A percentile compares a stretch with the other conserved stretches of the same genome.
phyloP scores from a whole-genome alignment of 129 eudicot species.

The Flaveria brownii region DNA sequence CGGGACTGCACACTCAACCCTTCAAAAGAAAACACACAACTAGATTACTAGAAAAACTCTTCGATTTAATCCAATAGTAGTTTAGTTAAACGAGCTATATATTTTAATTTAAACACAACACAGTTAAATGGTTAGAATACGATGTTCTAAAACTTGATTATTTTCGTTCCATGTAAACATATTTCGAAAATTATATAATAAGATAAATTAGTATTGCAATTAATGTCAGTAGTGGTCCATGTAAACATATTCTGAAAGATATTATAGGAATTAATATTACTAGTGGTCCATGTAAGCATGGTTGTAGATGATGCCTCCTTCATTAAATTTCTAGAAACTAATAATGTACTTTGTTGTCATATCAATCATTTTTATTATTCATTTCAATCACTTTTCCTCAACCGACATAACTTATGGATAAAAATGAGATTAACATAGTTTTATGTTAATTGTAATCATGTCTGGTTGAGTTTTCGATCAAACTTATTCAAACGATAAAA shows the following conservation, averaged over 20 bases:
- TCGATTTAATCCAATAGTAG: too few relatives aligned
- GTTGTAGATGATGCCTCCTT: conserved; percentile 14
- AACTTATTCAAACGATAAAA: too few relatives aligned
- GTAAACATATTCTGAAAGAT: not conserved
- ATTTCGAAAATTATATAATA: not conserved
- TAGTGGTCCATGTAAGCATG: conserved; percentile 1
- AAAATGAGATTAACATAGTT: not conserved
- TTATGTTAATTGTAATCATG: not conserved
- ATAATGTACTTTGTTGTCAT: not conserved
- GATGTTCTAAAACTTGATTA: not conserved
- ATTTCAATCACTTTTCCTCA: conserved; percentile 17
- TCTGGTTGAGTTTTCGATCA: too few relatives aligned
- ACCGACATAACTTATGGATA: conserved; percentile 12
- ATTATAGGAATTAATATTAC: not conserved
- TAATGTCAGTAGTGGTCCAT: conserved; percentile 1
- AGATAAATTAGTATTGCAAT: not conserved
- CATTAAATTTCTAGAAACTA: conserved; percentile 25
- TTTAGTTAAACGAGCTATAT: too few relatives aligned
- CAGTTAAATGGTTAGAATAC: too few relatives aligned
- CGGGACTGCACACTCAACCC: too few relatives aligned
- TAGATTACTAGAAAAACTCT: too few relatives aligned
- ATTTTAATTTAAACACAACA: too few relatives aligned
- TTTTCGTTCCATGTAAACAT: not conserved
- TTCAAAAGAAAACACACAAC: too few relatives aligned
- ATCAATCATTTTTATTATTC: not conserved